Conservation (phyloP, 73 alveolate species). For the Paramecium sexaurelia region DNA sequence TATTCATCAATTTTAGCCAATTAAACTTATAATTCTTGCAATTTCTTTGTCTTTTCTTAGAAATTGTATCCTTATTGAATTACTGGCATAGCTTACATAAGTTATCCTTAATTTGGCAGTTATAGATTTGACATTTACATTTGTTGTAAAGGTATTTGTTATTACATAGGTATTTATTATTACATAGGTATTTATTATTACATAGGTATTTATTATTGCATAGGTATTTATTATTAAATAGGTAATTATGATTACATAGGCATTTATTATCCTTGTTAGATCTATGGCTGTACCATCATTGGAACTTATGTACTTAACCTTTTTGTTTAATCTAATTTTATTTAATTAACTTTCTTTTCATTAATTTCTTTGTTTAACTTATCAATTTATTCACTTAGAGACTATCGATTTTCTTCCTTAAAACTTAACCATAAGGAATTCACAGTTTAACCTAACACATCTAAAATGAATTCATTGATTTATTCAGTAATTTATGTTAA, state of each 20-base stretch:
- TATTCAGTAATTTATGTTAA: neutral
- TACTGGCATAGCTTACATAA: neutral
- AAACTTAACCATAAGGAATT: neutral
- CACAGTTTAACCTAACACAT: constrained; percentile 49
- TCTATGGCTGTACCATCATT: neutral
- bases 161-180: neutral
- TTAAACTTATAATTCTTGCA: neutral
- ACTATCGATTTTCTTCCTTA: constrained; percentile 24
- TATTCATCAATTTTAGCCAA: neutral
- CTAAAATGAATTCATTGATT: constrained; percentile 1
- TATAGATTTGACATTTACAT: neutral
- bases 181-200: neutral
- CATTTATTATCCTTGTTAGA: neutral
- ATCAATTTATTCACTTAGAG: neutral
- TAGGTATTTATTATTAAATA: neutral
- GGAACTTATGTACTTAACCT: neutral
- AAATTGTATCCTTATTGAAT: neutral
- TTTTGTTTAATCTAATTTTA: neutral
- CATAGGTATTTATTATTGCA: neutral
- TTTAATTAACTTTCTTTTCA: neutral
- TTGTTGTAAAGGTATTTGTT: neutral
- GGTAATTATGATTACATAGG: no score
- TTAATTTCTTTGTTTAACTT: neutral
- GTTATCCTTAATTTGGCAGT: neutral
- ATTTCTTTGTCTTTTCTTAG: neutral